Evolutionary conservation across 1,284 basidiomycete species (phyloP), one percentile per base, ranked within the genome.

Genomic region (Pyrrhoderma noxium): DNA sequence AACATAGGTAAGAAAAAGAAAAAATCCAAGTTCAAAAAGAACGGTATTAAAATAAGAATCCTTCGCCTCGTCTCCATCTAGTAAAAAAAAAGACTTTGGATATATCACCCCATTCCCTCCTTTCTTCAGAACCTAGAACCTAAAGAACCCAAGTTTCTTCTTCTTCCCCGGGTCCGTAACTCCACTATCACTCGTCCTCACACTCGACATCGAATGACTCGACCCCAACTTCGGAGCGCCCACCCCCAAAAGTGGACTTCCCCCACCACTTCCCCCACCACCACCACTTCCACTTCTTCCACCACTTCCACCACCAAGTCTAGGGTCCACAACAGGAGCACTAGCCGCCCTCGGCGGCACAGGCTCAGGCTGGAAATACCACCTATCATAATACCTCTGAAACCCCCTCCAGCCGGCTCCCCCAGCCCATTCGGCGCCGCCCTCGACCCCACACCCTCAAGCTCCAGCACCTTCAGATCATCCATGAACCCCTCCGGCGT

Each of bases 401-500:
- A 73, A 80, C 8, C 76, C 68, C 49, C 75, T 71, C 41, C 68
- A 69, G 25, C 73, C 77, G 21, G 82, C 76, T n/a, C 75, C 68
- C 38, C n/a, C 16, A 89, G 61, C 5, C 88, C 89, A 57, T 89
- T 87, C 0, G 91, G 91, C 34, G 83, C 67, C 53, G 74, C 77
- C 61, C 70, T 79, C 49, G 79, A 93, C 56, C 78, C 92, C 53
- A 77, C 79, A 47, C 84, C 92, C 47, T 72, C 81, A n/a, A 89
- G 70, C 49, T 88, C 90, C 18, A 97, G 73, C 14, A 85, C 81
- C 63, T 89, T 88, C 53, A 98, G 71, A 62, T 94, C 90, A 54
- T 89, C 85, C 47, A 96, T 73, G 64, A 96, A 97, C 25, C 79
- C 70, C 43, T 83, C 79, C 0, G 96, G 95, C 0, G 91, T 94